Evolutionary conservation across 441 rosid genomes (phyloP).

Genomic region (Dalechampia spathulata): DNA sequence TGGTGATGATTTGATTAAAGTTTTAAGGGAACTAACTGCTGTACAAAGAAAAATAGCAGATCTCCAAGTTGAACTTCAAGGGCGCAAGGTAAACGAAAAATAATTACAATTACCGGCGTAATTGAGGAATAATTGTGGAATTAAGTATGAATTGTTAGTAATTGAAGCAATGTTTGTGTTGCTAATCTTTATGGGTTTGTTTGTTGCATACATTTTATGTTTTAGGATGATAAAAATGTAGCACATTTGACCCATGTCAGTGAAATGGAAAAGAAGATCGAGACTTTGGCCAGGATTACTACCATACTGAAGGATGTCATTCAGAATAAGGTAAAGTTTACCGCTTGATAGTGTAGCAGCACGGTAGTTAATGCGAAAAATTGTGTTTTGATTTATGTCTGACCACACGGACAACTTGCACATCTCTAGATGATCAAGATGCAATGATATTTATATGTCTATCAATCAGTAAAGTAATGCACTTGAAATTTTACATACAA

Average conservation of each 20-base stretch:
- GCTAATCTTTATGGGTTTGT: no score
- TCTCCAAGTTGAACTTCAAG: conserved; percentile 95
- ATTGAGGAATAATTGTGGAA: no score
- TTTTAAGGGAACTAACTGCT: conserved; percentile 67
- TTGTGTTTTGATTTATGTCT: no score
- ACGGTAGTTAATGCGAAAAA: no score
- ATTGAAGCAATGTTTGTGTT: conserved; percentile 1
- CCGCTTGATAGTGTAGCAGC: no score
- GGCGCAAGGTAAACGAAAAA: conserved; percentile 86
- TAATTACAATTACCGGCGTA: no score
- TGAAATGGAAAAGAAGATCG: conserved; percentile 93
- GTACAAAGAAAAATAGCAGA: conserved; percentile 91
- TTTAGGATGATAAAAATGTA: conserved; percentile 90
- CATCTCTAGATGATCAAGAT: no score
- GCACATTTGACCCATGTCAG: conserved; percentile 89
- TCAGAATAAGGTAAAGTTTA: conserved; percentile 73
- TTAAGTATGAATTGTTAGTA: neutral
- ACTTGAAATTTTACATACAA: no score
- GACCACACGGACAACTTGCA: no score
- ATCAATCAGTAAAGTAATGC: no score
- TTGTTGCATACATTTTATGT: no score
- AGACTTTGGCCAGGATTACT: conserved; percentile 80
- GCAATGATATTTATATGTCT: no score
- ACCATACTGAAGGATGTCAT: conserved; percentile 86
- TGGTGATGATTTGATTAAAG: conserved; percentile 73